Percentiles rank a stretch among this genome's conserved stretches.
Conservation (phyloP, 352 stramenopile species). For the Globisporangium viniferum region DNA sequence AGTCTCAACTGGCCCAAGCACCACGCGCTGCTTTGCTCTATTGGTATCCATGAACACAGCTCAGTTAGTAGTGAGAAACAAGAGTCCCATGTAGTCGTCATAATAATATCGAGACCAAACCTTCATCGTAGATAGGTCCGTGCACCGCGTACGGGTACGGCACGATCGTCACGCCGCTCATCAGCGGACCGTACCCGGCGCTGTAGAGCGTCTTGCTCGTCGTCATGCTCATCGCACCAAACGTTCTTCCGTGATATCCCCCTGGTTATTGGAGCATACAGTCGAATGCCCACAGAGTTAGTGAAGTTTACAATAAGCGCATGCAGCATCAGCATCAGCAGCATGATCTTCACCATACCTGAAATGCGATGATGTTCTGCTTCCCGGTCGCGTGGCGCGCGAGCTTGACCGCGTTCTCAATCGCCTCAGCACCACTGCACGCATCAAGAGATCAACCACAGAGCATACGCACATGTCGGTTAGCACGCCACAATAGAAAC, state of each 20-base stretch:
- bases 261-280: conserved; percentile 16
- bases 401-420: conserved; percentile 92
- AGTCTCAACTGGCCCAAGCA: conserved; percentile 83
- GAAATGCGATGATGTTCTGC: conserved; percentile 89
- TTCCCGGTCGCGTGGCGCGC: conserved; percentile 88
- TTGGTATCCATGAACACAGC: neutral
- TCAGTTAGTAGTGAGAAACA: neutral
- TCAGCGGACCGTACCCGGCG: conserved; percentile 80
- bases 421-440: conserved; percentile 82
- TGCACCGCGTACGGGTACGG: conserved; percentile 79
- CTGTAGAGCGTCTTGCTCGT: conserved; percentile 90
- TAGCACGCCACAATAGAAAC: neutral
- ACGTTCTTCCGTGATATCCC: conserved; percentile 90
- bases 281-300: neutral
- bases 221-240: conserved; percentile 91
- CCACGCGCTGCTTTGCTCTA: conserved; percentile 59
- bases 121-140: conserved; percentile 72
- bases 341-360: conserved; percentile 18
- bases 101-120: neutral
- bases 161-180: conserved; percentile 79
- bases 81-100: neutral
- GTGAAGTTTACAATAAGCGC: neutral
- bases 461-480: neutral
- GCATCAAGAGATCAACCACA: neutral
- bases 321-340: neutral